Percentiles rank a stretch among this genome's conserved stretches.
Conservation (phyloP, 2,329 filamentous ascomycete species). For the Aquanectria penicillioides region DNA sequence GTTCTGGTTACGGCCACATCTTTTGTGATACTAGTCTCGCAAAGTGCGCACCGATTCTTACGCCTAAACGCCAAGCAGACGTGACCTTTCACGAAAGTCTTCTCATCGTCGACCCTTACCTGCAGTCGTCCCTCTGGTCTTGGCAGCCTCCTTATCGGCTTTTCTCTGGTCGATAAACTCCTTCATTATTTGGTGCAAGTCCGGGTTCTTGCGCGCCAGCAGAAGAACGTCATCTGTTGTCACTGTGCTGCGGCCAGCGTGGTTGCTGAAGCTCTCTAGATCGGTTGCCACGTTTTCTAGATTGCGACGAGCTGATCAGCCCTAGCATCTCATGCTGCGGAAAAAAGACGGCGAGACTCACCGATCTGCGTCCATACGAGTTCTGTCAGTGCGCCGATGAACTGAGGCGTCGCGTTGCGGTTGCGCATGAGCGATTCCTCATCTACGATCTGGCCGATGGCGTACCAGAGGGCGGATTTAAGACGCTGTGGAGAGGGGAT, state of each 20-base stretch:
- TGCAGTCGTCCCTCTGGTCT: conserved; percentile 42
- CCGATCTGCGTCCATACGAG: conserved; percentile 89
- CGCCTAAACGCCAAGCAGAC: conserved; percentile 27
- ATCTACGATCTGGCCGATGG: conserved; percentile 88
- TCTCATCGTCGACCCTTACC: conserved; percentile 45
- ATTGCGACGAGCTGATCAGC: too few relatives aligned
- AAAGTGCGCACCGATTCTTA: too few relatives aligned
- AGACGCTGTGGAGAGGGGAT: conserved; percentile 66
- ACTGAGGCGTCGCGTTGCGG: conserved; percentile 90
- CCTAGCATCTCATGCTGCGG: too few relatives aligned
- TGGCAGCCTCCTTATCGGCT: conserved; percentile 48
- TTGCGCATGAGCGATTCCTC: conserved; percentile 71
- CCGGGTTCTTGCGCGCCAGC: conserved; percentile 86
- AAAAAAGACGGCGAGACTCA: conserved; percentile 44
- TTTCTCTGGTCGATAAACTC: conserved; percentile 72
- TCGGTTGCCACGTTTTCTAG: conserved; percentile 68
- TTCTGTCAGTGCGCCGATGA: conserved; percentile 87
- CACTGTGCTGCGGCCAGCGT: conserved; percentile 83
- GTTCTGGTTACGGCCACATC: too few relatives aligned
- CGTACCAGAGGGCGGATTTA: conserved; percentile 86
- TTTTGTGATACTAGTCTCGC: too few relatives aligned
- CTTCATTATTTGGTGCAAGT: conserved; percentile 79
- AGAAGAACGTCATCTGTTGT: conserved; percentile 89
- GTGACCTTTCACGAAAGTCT: not conserved
- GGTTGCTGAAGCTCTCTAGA: conserved; percentile 69